These are phyloP conservation scores for Fraxinus ornus DNA, from an alignment of 305 asterid species.

Conservation along the genomic window DNA sequence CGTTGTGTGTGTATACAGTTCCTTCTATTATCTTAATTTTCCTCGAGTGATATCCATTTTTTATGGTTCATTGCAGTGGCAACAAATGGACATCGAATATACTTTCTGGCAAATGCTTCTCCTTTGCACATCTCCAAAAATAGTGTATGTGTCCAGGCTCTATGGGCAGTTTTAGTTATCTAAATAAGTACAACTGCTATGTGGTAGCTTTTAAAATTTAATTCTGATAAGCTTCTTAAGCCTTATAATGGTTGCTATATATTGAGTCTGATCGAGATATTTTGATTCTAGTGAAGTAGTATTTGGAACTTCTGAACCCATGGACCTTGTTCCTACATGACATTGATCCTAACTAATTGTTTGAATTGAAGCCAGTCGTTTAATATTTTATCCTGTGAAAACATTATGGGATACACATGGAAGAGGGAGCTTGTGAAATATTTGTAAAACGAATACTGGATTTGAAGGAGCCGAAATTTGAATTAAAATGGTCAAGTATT, in stretches of 20 bases:
- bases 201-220: slow-evolving; percentile 8
- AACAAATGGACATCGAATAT: slow-evolving; percentile 97
- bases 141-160: slow-evolving; percentile 68
- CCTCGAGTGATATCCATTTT: slow-evolving; percentile 26
- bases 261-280: background rate
- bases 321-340: background rate
- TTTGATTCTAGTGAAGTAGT: background rate
- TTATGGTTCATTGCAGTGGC: slow-evolving; percentile 67
- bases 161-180: slow-evolving; percentile 18
- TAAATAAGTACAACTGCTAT: slow-evolving; percentile 14
- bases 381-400: background rate
- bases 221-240: background rate
- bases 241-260: background rate
- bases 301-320: background rate
- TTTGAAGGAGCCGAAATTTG: background rate
- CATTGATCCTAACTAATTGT: background rate
- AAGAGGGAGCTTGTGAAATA: background rate
- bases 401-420: background rate
- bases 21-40: slow-evolving; percentile 9
- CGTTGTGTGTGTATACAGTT: background rate
- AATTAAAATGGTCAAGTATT: background rate
- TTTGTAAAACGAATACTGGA: background rate
- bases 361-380: background rate
- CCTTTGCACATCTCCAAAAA: slow-evolving; percentile 95
- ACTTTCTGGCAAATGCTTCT: slow-evolving; percentile 99